Base-by-base conservation (phyloP, 2,329 filamentous ascomycete genomes). In the Mycocentrospora acerina region DNA sequence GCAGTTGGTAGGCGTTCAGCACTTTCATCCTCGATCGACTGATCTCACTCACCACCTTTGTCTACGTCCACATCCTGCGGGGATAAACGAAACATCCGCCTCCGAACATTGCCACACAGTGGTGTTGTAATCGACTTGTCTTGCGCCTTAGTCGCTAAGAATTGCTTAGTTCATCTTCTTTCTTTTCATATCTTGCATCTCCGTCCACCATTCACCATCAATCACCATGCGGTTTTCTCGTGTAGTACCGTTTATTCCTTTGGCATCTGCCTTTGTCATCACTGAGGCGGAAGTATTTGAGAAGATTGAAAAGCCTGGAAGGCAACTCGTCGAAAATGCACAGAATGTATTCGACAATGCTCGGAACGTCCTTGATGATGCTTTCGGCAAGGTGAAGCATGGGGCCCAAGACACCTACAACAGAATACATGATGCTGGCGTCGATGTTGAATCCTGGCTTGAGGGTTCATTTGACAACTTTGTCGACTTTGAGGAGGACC, bases 201-300 rank as follows among this genome's bases (percentile, higher is more conserved):
- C 32, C 26, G 35, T 32, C 35, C 31, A 29, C 34, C 25, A 35
- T 37, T 37, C 29, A 44, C 25, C 39, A 43, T 24, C 37, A 37
- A 24, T 32, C 49, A 69, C 44, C 29, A 79, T 79, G 76, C 77
- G 71, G 65, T 63, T 76, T 56, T 61, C 64, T 35, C 64, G 65
- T 32, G 49, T 79, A 29, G 56, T 80, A 44, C 72, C 75, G 40
- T 63, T 79, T 33, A 71, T 73, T 51, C 73, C 75, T 19, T 47
- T 76, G 33, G 64, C 71, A 46, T 66, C 74, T 35, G 77, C 77
- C 17, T 71, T 80, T 36, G 74, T 80, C 42, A 65, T 81, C 32
- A 76, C 77, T 12, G 69, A 77, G 32, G 69, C 76, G 46, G 56
- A 74, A 37, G 64, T 77, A 14, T 69, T 76, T 43, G 64, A 68